Evolutionary conservation across 768 basidiomycete genomes (phyloP), one percentile per base, ranked within the genome.

Genomic region (Tricholoma sp.): DNA sequence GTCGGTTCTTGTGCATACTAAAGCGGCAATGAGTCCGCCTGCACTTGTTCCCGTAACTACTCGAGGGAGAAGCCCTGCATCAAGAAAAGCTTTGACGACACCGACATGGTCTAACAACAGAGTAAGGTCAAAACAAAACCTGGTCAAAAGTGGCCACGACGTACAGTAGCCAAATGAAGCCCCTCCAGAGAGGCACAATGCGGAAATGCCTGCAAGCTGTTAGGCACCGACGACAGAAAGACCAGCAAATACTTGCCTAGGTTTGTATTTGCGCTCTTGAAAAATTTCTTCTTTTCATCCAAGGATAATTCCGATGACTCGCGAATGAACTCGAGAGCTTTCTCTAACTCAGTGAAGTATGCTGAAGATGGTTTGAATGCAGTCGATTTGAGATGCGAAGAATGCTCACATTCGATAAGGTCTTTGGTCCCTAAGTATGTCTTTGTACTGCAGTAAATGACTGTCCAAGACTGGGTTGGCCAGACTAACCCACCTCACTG

Each of bases 11-110:
- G 92, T 94, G 71, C 95, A 94, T 16, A 84, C 79, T 34, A 99
- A 74, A 2, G 83, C 81, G 34, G 84, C 76, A 51, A 93, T 76
- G 8, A 98, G 80, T 8, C 90, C 94, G 4, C 96, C 96, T 1
- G 96, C 96, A 35, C 90, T 93, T 5, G 96, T 98, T 11, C 96
- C 96, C 9, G 95, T 91, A 57, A 98, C 85, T 4, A 99, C 95
- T 32, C 93, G 83, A 16, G 97, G 97, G 12, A 98, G 75, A 4
- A 97, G 74, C 16, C 83, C 81, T 9, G 88, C 85, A 63, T 98
- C 93, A 4, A 98, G 73, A 65, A 99, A 89, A 0, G 95, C 97
- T 66, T 89, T 91, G 49, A 95, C 84, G 18, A 98, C 91, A 7
- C 96, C 96, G 66, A 89, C 83, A 67, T 94, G 91, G 69, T 94